Base-by-base conservation (phyloP, 768 basidiomycete genomes). In the Leccinum subgranulosum region DNA sequence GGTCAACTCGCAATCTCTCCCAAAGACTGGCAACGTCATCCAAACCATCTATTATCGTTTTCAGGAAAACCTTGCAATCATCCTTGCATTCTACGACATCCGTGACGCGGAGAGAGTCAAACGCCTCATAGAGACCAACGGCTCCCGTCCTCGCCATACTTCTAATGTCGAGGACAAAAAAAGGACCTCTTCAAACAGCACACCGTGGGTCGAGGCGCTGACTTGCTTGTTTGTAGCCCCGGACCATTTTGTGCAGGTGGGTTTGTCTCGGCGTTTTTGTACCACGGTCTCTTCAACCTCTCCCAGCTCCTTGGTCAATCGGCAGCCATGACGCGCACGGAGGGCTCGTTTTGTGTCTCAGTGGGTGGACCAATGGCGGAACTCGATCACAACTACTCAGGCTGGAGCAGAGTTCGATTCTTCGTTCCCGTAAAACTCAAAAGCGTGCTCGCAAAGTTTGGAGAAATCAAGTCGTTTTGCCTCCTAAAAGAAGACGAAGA, bases 51-150 rank as follows among this genome's bases (percentile, higher is more conserved):
- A 81, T 60, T 77, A 79, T 34, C 78, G 79, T 33, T 79, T 78
- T 59, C 80, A 80, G 51, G 73, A 75, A 50, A 75, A 76, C 10
- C 74, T 81, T 36, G 85, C 85, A 7, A 71, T 81, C 45, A 72
- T 87, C 47, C 75, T 87, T 58, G 80, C 84, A 7, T 87, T 88
- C 61, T 82, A 79, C 69, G 85, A 89, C 61, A 67, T 80, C 46
- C 79, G 85, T 51, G 74, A 84, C 50, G 81, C 85, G 3, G 74
- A 74, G 41, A 75, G 74, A 6, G 82, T 82, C 28, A 77, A 78
- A 50, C 65, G 62, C 11, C 61, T 78, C n/a, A 71, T 84, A 45
- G 74, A 75, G 10, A 39, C 53, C 6, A 64, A 64, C 23, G 28
- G 59, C 34, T 61, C 61, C 7, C 59, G 41, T 49, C 25, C 54